These are phyloP conservation scores for Huntiella savannae DNA, from an alignment of 2,329 filamentous ascomycete species.

Conservation along the genomic window DNA sequence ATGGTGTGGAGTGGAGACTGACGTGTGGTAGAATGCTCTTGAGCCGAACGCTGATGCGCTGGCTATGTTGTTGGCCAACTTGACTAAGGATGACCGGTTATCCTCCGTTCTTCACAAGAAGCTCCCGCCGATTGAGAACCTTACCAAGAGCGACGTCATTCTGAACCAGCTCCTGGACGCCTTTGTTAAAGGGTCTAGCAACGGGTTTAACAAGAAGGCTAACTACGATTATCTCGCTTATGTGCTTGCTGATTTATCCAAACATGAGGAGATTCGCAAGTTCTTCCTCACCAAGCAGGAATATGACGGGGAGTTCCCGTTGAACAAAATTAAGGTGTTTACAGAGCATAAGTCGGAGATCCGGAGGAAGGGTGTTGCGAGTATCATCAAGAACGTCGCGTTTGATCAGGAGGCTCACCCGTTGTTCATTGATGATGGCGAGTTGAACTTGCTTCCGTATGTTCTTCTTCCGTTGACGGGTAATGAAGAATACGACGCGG, in stretches of 20 bases:
- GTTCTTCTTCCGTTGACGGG: slow-evolving; percentile 75
- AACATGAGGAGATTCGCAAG: slow-evolving; percentile 52
- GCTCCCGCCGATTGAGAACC: slow-evolving; percentile 46
- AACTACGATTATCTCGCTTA: slow-evolving; percentile 89
- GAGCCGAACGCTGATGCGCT: slow-evolving; percentile 72
- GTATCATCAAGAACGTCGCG: slow-evolving; percentile 81
- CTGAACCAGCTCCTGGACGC: slow-evolving; percentile 88
- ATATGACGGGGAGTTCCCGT: slow-evolving; percentile 69
- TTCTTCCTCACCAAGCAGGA: slow-evolving; percentile 57
- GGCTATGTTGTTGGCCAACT: slow-evolving; percentile 83
- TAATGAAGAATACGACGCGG: slow-evolving; percentile 69
- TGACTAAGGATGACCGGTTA: slow-evolving; percentile 61
- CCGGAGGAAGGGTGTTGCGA: slow-evolving; percentile 82
- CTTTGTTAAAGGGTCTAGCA: slow-evolving; percentile 80
- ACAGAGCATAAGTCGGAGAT: slow-evolving; percentile 75
- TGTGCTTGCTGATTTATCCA: slow-evolving; percentile 81
- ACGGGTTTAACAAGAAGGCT: slow-evolving; percentile 64
- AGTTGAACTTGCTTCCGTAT: slow-evolving; percentile 72
- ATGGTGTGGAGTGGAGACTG: background rate
- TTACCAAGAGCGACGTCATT: slow-evolving; percentile 52
- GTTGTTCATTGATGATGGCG: slow-evolving; percentile 48
- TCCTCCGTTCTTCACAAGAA: slow-evolving; percentile 49
- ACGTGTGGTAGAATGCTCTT: slow-evolving; percentile 36
- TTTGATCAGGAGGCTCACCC: slow-evolving; percentile 64
- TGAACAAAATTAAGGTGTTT: slow-evolving; percentile 85